Evolutionary conservation across 306 rosid species (phyloP), one percentile per base, ranked within the genome.

Genomic region (Castanea mollissima): DNA sequence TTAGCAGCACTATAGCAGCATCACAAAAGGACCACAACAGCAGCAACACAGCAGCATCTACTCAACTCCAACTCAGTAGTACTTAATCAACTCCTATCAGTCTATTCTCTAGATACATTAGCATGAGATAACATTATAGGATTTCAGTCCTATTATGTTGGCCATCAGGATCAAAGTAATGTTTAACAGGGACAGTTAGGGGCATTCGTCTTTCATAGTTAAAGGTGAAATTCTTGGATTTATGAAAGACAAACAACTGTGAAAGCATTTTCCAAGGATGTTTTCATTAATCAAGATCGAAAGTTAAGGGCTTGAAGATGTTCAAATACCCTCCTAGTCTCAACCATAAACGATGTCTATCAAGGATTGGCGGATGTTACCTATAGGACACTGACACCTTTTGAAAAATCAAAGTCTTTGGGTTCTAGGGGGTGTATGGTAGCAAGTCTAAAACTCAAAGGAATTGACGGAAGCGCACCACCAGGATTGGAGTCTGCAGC

Each of bases 361-460:
- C 72, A 68, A 51, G 51, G 72, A 68, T 68, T 51, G 7, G 21
- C 6, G 51, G 51, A 70, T 44, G 46, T 70, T 76, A 12, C 79
- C 44, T 76, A 25, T 56, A 74, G 78, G 69, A 58, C 70, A 32
- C 69, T 63, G 29, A 55, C 78, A 74, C 70, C 69, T 74, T 74
- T 56, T 74, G 69, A 74, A 41, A 58, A 74, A 74, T 74, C 69
- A 74, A 74, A 74, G 78, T 34, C 25, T 57, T 74, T 74, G 71
- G 78, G 78, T 74, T 58, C 34, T 20, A 8, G 72, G 20, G 23
- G 74, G 1, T 38, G 74, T 70, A 70, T 70, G 55, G 1, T 41
- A 27, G 56, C 54, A 70, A 70, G 55, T 55, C 1, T 38, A 32
- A 70, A 70, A 23, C 23, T 23, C 23, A 70, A 70, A 70, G 55